Conservation (phyloP, 495 filamentous ascomycete genomes). For the Clavariopsis aquatica region DNA sequence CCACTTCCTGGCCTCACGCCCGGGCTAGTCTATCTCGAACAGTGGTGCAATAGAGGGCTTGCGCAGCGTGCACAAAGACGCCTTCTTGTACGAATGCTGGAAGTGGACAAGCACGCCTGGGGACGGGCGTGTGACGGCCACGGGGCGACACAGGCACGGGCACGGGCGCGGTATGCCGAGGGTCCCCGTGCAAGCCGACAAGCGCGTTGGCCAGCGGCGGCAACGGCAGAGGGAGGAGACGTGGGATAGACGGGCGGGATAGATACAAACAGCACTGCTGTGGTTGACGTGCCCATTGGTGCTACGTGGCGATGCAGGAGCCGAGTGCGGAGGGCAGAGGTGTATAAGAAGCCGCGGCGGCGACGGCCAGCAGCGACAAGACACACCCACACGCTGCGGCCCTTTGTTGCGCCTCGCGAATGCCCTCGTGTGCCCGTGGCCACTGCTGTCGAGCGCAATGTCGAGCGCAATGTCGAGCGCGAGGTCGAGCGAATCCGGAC, state of each 20-base stretch:
- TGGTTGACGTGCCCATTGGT: constrained; percentile 17
- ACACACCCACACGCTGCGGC: background rate
- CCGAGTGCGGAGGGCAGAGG: constrained; percentile 9
- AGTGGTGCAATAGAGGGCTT: constrained; percentile 22
- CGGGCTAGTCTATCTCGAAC: constrained; percentile 26
- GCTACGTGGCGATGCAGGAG: constrained; percentile 27
- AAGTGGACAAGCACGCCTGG: background rate
- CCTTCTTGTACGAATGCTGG: background rate
- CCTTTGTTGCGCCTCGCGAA: constrained; percentile 2
- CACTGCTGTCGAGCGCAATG: background rate
- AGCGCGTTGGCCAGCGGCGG: constrained; percentile 16
- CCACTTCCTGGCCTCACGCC: constrained; percentile 3
- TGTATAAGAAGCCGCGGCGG: constrained; percentile 24
- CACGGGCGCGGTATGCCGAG: constrained; percentile 20
- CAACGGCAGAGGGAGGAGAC: background rate
- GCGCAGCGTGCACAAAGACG: background rate
- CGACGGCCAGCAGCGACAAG: constrained; percentile 4
- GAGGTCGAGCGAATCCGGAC: background rate
- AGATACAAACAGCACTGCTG: constrained; percentile 2
- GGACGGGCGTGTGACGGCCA: background rate
- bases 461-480: background rate
- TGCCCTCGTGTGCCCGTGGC: constrained; percentile 1
- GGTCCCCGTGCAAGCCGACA: background rate
- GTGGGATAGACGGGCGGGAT: constrained; percentile 15
- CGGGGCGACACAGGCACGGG: too few relatives aligned